Percentiles rank a stretch among this genome's conserved stretches.
These are phyloP conservation scores for Pythium dissotocum DNA, from an alignment of 352 stramenopile genomes.

Conservation along the genomic window DNA sequence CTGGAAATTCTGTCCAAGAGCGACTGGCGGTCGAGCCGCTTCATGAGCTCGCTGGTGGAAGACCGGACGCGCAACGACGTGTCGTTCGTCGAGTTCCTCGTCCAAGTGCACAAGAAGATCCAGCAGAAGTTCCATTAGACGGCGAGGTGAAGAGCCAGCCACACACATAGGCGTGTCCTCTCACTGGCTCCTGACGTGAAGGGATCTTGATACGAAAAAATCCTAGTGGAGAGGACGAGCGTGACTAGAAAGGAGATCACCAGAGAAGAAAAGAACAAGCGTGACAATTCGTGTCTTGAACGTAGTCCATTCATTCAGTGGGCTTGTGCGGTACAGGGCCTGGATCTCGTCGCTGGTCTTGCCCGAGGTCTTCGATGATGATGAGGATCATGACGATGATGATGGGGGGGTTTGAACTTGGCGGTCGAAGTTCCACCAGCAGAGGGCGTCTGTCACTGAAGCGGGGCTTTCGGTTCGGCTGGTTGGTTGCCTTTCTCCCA, in stretches of 20 bases:
- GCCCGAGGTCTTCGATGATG: constrained; percentile 58
- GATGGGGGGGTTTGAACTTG: no score
- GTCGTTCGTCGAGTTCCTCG: constrained; percentile 90
- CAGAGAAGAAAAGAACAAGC: neutral
- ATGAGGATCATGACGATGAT: no score
- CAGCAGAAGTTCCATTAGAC: constrained; percentile 88
- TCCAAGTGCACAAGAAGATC: constrained; percentile 91
- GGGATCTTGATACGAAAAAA: neutral
- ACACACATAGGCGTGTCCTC: no score
- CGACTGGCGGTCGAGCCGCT: constrained; percentile 79
- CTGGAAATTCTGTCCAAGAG: constrained; percentile 86
- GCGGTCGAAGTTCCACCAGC: no score
- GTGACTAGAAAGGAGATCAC: neutral
- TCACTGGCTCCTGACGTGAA: neutral
- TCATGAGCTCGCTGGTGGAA: constrained; percentile 87
- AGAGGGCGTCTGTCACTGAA: no score
- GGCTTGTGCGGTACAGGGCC: constrained; percentile 31
- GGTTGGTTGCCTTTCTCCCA: no score
- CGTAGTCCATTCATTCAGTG: no score
- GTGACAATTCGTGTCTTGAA: no score
- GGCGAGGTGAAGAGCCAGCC: no score
- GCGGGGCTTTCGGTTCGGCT: no score
- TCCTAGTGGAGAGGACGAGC: neutral
- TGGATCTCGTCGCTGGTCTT: constrained; percentile 70
- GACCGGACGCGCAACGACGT: constrained; percentile 85